Evolutionary conservation across 2,329 filamentous ascomycete genomes (phyloP), one percentile per base, ranked within the genome.

Genomic region (Pseudogymnoascus sp.): DNA sequence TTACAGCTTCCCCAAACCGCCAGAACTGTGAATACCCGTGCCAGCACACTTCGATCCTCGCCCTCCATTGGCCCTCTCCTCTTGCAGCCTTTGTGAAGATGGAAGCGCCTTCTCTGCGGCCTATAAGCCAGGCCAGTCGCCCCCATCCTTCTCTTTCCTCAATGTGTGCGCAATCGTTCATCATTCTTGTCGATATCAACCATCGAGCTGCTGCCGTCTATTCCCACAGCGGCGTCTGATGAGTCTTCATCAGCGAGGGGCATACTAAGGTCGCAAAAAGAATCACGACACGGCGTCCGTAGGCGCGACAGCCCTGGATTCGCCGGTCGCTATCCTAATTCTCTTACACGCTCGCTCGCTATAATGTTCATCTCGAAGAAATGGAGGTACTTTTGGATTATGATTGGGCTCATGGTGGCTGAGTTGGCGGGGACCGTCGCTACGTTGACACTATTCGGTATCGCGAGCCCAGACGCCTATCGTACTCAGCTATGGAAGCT

Each of bases 401-500:
- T 83, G 66, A 73, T 78, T 64, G 77, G 70, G 63, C 78, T 90
- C 67, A 83, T 93, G 78, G 71, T 83, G 60, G 71, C 86, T 61
- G 90, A 93, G 76, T 80, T 93, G 62, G 75, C 77, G 39, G 81
- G 86, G 67, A 83, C 86, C 23, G 79, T 93, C 63, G 81, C 85
- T 14, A 77, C 83, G 60, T 81, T 93, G 67, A 81, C 89, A 39
- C 80, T 93, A 62, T 90, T 89, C 72, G 88, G 85, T 68, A 85
- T 93, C 70, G 83, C 88, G 36, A 86, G 89, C 68, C 89, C 89
- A 14, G 83, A 92, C 73, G 80, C 86, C 62, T 93, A 87, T 74
- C 84, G 89, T 57, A 86, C 85, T 7, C 83, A 81, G 68, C 77
- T 93, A 70, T 93, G 90, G 90, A 78, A 81, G 71, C 85, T 91